Evolutionary conservation across 805 yeast species (phyloP), one percentile per base, ranked within the genome.

Genomic region (Metschnikowia lunata): DNA sequence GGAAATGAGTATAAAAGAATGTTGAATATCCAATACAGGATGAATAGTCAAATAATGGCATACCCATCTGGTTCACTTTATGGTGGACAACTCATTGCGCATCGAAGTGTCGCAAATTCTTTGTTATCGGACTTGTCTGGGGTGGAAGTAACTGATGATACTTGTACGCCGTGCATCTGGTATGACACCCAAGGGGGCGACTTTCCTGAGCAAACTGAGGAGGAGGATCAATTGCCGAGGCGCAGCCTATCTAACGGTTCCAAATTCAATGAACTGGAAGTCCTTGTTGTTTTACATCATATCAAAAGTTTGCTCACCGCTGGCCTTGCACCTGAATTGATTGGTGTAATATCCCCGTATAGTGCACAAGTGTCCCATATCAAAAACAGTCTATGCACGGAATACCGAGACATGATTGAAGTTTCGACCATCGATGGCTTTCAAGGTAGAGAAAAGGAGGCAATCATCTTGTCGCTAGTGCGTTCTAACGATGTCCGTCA

Each of bases 401-500:
- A 30, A 8, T 36, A 30, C 11, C 52, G 42, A 12, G 72, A 76
- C 0, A 58, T 49, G 2, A 67, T 91, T 6, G 98, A 91, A 58
- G 78, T 90, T 0, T 80, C 95, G 5, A 88, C 97, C 0, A 91
- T 91, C 5, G 99, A 91, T 66, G 97, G 97, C 1, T 93, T 91
- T 57, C 99, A 91, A 67, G 99, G 99, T 1, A 71, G 97, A 49
- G 99, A 91, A 59, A 93, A 91, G 61, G 95, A 90, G 55, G 83
- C 82, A 0, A 88, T 91, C 7, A 74, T 91, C 1, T 66, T 93
- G 10, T 76, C 93, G 1, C 62, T 91, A 42, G 97, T 91, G 2
- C 72, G 99, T 50, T 83, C 93, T 33, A 91, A 91, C 60, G 82
- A 76, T 15, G 55, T 65, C 2, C 62, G 73, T 30, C 86, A 83